phyloP scores from a whole-genome alignment of 1,284 basidiomycete species.

The Schizophyllum amplum region DNA sequence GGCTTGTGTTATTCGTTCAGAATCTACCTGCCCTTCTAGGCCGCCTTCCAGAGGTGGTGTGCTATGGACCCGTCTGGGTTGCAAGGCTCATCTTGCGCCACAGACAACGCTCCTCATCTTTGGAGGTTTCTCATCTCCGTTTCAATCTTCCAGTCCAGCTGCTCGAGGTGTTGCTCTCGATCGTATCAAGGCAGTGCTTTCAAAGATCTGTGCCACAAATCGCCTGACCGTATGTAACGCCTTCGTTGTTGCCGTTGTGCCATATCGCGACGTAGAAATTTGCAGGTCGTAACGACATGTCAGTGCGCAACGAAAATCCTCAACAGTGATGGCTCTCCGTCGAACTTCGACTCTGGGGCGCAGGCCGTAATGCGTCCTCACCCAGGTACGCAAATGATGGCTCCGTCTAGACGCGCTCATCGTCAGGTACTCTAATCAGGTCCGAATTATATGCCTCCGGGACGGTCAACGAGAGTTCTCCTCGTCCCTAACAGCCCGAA shows the following conservation, averaged over 20 bases:
- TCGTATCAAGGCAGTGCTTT: constrained; percentile 42
- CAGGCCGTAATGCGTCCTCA: constrained; percentile 56
- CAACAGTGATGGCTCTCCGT: constrained; percentile 49
- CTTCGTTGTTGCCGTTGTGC: constrained; percentile 1
- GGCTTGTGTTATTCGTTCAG: constrained; percentile 51
- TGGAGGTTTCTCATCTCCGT: constrained; percentile 58
- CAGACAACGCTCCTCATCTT: constrained; percentile 44
- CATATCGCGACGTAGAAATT: constrained; percentile 1
- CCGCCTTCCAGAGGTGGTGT: background rate
- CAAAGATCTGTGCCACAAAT: constrained; percentile 37
- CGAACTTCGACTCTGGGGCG: constrained; percentile 55
- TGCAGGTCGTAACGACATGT: constrained; percentile 54
- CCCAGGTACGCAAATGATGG: constrained; percentile 34
- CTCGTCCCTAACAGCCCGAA: background rate
- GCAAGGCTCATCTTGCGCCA: background rate
- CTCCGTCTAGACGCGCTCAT: background rate
- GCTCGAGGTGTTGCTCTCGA: constrained; percentile 38
- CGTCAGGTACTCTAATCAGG: background rate
- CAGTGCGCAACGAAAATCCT: constrained; percentile 64
- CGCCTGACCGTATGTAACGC: constrained; percentile 40
- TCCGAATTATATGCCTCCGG: background rate
- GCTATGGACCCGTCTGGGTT: background rate
- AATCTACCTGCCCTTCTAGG: constrained; percentile 40
- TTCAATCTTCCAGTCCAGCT: constrained; percentile 34
- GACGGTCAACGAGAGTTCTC: background rate